These are phyloP conservation scores for Urtica urens DNA, from an alignment of 306 rosid genomes.

Conservation along the genomic window DNA sequence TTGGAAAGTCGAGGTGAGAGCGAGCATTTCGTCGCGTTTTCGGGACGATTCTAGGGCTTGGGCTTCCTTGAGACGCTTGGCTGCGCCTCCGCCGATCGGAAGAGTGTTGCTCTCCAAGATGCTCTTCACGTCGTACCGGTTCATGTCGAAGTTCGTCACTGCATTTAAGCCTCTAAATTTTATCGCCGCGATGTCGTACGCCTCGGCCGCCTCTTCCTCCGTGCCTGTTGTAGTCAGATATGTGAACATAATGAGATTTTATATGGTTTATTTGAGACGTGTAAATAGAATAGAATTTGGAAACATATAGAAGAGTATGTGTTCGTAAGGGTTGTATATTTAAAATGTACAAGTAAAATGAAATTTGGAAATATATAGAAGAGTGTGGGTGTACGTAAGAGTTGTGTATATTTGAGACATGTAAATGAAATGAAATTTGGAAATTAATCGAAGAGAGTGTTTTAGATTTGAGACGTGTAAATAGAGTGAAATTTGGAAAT, in stretches of 20 bases:
- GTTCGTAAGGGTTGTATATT: too few species aligned
- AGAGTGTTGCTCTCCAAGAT: conserved; percentile 84
- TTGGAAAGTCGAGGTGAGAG: conserved; percentile 44
- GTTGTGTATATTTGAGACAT: too few species aligned
- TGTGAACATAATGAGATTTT: neutral
- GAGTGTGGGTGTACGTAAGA: too few species aligned
- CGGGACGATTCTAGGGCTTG: conserved; percentile 80
- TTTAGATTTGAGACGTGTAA: too few species aligned
- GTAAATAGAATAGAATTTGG: too few species aligned
- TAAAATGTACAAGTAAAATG: too few species aligned
- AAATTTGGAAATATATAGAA: too few species aligned
- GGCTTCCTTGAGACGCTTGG: conserved; percentile 82
- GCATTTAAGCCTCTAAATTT: conserved; percentile 91
- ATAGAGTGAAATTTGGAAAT: too few species aligned
- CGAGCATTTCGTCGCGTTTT: conserved; percentile 74
- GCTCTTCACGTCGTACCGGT: conserved; percentile 82
- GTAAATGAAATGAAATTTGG: too few species aligned
- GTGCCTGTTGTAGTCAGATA: conserved; percentile 59
- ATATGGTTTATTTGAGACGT: too few species aligned
- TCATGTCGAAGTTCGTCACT: conserved; percentile 94
- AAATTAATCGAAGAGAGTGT: too few species aligned
- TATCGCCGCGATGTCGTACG: conserved; percentile 93
- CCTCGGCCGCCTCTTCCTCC: conserved; percentile 98
- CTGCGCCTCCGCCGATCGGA: conserved; percentile 94
- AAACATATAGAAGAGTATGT: too few species aligned